Percentiles rank a stretch among this genome's conserved stretches.
Conservation (phyloP, 2,329 filamentous ascomycete species). For the Fusarium incarnatum region DNA sequence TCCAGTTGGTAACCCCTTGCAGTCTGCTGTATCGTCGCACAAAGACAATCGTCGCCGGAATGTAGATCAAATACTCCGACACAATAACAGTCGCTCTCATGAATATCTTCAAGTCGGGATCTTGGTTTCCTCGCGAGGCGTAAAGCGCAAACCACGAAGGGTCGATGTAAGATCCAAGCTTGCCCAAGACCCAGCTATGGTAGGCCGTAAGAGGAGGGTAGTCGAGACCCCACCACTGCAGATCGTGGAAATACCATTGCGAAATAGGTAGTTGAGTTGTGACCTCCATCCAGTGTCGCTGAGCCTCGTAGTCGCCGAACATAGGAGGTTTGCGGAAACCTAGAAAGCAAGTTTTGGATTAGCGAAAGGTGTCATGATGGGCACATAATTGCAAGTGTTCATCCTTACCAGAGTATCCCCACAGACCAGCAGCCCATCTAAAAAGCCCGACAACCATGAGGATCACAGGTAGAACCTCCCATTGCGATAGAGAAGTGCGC, state of each 20-base stretch:
- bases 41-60: slow-evolving; percentile 88
- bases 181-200: slow-evolving; percentile 95
- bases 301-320: slow-evolving; percentile 97
- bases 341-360: slow-evolving; percentile 50
- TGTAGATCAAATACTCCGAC: slow-evolving; percentile 90
- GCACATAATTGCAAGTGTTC: background rate
- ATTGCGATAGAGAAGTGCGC: slow-evolving; percentile 85
- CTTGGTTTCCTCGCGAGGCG: slow-evolving; percentile 83
- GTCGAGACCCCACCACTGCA: slow-evolving; percentile 97
- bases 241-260: slow-evolving; percentile 97
- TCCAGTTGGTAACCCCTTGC: slow-evolving; percentile 83
- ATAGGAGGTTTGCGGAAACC: slow-evolving; percentile 86
- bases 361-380: slow-evolving; percentile 25
- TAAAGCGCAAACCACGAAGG: slow-evolving; percentile 89
- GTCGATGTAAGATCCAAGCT: slow-evolving; percentile 82
- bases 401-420: slow-evolving; percentile 88
- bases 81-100: slow-evolving; percentile 94
- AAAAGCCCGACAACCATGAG: slow-evolving; percentile 93
- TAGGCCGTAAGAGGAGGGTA: slow-evolving; percentile 98
- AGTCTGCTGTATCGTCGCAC: slow-evolving; percentile 82
- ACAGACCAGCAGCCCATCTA: slow-evolving; percentile 90
- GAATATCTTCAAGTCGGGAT: slow-evolving; percentile 85
- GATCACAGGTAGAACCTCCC: slow-evolving; percentile 88
- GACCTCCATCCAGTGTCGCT: slow-evolving; percentile 98
- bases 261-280: slow-evolving; percentile 89